Evolutionary conservation across 108 stramenopile genomes (phyloP), one percentile per base, ranked within the genome.

Genomic region (Poteriospumella lacustris): DNA sequence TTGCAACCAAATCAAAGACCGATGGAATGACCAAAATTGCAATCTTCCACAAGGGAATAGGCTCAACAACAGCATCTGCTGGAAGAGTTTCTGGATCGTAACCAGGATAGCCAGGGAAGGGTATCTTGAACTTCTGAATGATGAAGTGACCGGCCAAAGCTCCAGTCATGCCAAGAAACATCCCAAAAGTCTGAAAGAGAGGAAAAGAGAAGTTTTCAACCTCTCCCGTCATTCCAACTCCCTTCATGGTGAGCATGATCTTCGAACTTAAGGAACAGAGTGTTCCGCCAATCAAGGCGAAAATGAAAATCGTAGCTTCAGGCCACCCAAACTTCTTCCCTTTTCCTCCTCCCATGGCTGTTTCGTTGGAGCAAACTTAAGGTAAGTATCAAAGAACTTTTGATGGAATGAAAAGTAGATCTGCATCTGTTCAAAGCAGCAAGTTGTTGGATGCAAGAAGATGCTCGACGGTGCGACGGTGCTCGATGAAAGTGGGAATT

Each of bases 121-220:
- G 89, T 36, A 94, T 88, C 39, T 84, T 76, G 60, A 91, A 91
- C 26, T 41, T 58, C 26, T 89, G 36, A 34, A 92, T 91, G 9
- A 86, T 34, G 68, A 70, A 84, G 79, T 94, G 93, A 88, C 92
- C 88, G n/a, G 85, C 59, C n/a, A 94, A 67, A 33, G 89, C 92
- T 62, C 89, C 91, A 47, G 82, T 34, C 92, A 92, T 94, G 31
- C 92, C 93, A n/a, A 94, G 78, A 77, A 94, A 94, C 93, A 94
- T 94, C 26, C 92, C 92, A 76, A 92, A 91, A 0, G 93, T 92
- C 76, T 89, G 89, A 76, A 90, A 89, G 1, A 92, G 59, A 42
- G 76, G 90, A 62, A 91, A 91, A 5, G 76, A 62, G 76, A 94
- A 94, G 0, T 76, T 34, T 76, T 92, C 91, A 38, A 78, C 59